phyloP scores from a whole-genome alignment of 1,284 basidiomycete genomes.

The Sporisorium iseilematis-ciliati region DNA sequence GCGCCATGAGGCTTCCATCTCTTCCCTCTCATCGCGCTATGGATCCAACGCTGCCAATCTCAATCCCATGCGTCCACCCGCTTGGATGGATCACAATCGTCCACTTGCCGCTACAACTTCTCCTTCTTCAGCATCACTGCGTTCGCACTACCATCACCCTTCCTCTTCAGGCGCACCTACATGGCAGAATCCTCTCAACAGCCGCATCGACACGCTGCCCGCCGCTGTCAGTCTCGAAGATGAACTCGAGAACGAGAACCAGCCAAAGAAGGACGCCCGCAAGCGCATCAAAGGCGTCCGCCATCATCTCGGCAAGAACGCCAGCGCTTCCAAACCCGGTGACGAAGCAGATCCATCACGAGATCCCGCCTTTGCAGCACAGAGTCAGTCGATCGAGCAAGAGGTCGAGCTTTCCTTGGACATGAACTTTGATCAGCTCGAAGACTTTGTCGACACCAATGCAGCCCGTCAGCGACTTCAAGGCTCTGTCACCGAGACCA shows the following conservation, averaged over 20 bases:
- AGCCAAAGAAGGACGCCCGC: conserved; percentile 38
- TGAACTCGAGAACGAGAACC: conserved; percentile 38
- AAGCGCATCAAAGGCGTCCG: conserved; percentile 50
- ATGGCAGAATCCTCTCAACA: conserved; percentile 31
- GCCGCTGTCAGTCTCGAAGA: conserved; percentile 45
- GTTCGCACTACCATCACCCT: conserved; percentile 32
- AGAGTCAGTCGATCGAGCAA: conserved; percentile 45
- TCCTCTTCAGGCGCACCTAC: conserved; percentile 13
- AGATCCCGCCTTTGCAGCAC: conserved; percentile 21
- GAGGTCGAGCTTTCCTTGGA: conserved; percentile 74
- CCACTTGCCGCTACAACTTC: conserved; percentile 23
- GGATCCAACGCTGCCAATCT: conserved; percentile 38
- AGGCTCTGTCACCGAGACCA: conserved; percentile 40
- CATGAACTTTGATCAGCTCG: conserved; percentile 83
- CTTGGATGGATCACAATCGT: conserved; percentile 42
- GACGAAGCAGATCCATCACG: conserved; percentile 31
- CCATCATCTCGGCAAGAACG: conserved; percentile 41
- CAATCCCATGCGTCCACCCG: conserved; percentile 42
- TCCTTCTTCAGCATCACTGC: conserved; percentile 33
- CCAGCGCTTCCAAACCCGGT: conserved; percentile 12
- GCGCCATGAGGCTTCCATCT: conserved; percentile 31
- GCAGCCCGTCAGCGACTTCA: conserved; percentile 45
- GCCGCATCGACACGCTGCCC: conserved; percentile 31
- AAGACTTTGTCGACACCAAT: conserved; percentile 80
- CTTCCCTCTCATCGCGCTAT: conserved; percentile 44